phyloP scores from a whole-genome alignment of 2,329 filamentous ascomycete genomes.

The Lachnellula willkommii region DNA sequence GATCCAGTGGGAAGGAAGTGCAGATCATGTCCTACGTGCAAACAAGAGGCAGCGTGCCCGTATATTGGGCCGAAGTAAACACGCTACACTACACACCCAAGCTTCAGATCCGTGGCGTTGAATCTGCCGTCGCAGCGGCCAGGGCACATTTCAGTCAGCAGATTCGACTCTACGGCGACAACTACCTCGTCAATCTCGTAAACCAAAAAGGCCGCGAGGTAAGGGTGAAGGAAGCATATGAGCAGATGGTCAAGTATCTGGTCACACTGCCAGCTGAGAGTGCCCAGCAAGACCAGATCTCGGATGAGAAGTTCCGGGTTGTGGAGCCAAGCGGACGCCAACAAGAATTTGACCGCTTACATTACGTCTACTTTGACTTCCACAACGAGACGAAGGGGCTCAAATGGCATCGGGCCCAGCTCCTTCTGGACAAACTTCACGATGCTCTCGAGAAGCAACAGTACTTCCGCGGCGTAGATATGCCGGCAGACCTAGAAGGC shows the following conservation, averaged over 20 bases:
- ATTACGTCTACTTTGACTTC: constrained; percentile 98
- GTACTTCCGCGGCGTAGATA: constrained; percentile 90
- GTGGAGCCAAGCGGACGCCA: constrained; percentile 58
- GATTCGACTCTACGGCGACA: constrained; percentile 88
- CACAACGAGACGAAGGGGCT: constrained; percentile 96
- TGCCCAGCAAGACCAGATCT: constrained; percentile 58
- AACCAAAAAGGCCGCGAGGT: constrained; percentile 93
- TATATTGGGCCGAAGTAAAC: constrained; percentile 96
- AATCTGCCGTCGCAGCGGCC: constrained; percentile 72
- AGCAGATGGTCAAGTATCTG: constrained; percentile 76
- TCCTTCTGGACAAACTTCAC: constrained; percentile 76
- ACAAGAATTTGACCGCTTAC: constrained; percentile 71
- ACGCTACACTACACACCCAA: constrained; percentile 86
- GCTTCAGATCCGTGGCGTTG: constrained; percentile 79
- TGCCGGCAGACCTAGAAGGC: constrained; percentile 64
- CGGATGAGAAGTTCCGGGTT: constrained; percentile 74
- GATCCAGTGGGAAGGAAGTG: constrained; percentile 61
- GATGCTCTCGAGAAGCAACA: constrained; percentile 71
- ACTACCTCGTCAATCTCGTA: constrained; percentile 94
- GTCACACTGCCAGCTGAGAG: constrained; percentile 63
- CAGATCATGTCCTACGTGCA: constrained; percentile 94
- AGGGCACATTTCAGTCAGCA: constrained; percentile 89
- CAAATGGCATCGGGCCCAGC: constrained; percentile 84
- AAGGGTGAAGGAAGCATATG: constrained; percentile 86
- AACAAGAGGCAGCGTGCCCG: constrained; percentile 90